These are phyloP conservation scores for Fomitiporia mediterranea DNA, from an alignment of 1,284 basidiomycete species.

Conservation along the genomic window DNA sequence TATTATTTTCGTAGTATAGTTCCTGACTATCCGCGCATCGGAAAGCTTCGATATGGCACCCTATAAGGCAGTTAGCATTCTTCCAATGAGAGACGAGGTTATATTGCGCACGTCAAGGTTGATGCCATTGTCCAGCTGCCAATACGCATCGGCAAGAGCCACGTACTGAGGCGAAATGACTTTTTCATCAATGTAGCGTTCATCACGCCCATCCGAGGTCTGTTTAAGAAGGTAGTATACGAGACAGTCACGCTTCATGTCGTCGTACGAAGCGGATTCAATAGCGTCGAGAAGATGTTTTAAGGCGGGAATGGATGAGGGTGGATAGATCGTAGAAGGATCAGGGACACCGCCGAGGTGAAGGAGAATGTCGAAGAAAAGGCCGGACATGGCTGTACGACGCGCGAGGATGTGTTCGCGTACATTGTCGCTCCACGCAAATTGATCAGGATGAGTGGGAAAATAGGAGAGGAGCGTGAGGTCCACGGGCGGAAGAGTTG, in stretches of 20 bases:
- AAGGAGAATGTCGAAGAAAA: conserved; percentile 72
- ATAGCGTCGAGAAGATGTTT: conserved; percentile 56
- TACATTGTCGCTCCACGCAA: conserved; percentile 41
- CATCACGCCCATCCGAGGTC: conserved; percentile 60
- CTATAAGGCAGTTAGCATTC: background rate
- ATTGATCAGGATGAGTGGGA: conserved; percentile 21
- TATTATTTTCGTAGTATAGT: conserved; percentile 71
- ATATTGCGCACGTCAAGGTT: conserved; percentile 43
- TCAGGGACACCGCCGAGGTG: conserved; percentile 54
- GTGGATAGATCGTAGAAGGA: conserved; percentile 61
- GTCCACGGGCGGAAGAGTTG: background rate
- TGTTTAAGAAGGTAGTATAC: conserved; percentile 75
- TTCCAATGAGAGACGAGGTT: background rate
- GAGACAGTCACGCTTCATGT: conserved; percentile 71
- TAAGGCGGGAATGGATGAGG: conserved; percentile 48
- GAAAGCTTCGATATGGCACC: conserved; percentile 64
- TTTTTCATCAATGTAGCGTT: conserved; percentile 46
- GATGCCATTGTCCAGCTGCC: conserved; percentile 67
- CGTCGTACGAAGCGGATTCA: conserved; percentile 56
- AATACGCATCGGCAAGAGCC: conserved; percentile 72
- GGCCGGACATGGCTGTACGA: conserved; percentile 56
- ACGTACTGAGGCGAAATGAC: conserved; percentile 70
- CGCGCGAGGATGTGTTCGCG: conserved; percentile 54
- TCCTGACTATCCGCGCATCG: conserved; percentile 66
- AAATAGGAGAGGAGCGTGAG: conserved; percentile 19